Base-by-base conservation (phyloP, 345 rosid genomes). In the Hibiscus mutabilis region DNA sequence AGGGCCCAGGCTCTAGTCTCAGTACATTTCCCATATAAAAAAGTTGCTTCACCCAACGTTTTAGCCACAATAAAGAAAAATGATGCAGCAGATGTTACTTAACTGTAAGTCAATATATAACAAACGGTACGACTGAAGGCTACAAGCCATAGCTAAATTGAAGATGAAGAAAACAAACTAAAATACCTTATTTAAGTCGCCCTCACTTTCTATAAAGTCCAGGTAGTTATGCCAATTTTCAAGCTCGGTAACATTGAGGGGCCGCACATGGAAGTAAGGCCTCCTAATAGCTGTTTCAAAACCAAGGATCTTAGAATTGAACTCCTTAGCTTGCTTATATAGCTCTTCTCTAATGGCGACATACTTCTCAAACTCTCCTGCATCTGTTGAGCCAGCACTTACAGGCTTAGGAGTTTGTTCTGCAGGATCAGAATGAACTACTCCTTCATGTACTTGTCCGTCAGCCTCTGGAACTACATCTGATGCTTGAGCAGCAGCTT, bases 11-110 rank as follows among this genome's bases (percentile, higher is more conserved):
- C 93, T 88, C 85, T 91, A 86, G 92, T 89, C 90, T 89, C 98
- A 92, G 91, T 86, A 86, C 90, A 90, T 87, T 84, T 86, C 89
- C 96, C 92, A 89, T 85, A 79, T 86, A 78, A 79, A 95, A 84
- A 92, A 83, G 90, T 89, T 82, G 98, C 97, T 86, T 92, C 93
- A 92, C 84, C 99, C 95, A 92, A 91, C 91, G 89, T 83, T 86
- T 87, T 88, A 91, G 95, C 98, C 98, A 92, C 97, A 92, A 88
- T 83, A 89, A 87, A 84, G 94, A n/a, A 87, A 90, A 79, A 91
- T 78, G 96, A 86, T 78, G 95, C 95, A 91, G 97, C 95, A 89
- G 87, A 85, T 86, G 84, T 86, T 89, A 92, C 84, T 89, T 81
- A 84, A 90, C 91, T 90, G 99, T 90, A 80, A 86, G 93, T 82